Base-by-base conservation (phyloP, 768 basidiomycete genomes). In the Heimioporus sp. region DNA sequence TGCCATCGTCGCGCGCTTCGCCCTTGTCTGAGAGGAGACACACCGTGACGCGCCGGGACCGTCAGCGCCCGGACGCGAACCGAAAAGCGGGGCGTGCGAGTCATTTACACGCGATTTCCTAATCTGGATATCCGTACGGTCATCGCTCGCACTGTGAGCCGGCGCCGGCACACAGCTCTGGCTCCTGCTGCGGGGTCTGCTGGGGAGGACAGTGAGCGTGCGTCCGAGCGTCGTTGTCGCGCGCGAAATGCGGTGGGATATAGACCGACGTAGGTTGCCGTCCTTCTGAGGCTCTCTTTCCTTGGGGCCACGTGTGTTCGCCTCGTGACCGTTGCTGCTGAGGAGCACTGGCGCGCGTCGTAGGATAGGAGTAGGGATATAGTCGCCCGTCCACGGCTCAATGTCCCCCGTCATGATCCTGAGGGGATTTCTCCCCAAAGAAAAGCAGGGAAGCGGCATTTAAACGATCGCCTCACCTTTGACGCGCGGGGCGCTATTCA, bases 281-380 rank as follows among this genome's bases (percentile, higher is more conserved):
- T 57, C 45, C 4, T 24, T 24, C 5, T 38, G 53, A 21, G 45
- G 13, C 36, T 16, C 36, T 30, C 32, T 46, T 28, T 54, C 42
- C 42, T 30, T 19, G 19, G 15, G 24, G 16, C 17, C 24, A 8
- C 4, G 17, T 17, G 30, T 2, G 36, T 58, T 32, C 35, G 13
- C 51, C 5, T 49, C 35, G 31, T 54, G 52, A 3, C 12, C 17
- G 19, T 66, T 67, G 54, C 63, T 66, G n/a, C 65, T 65, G 35
- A 69, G 52, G 42, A 78, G 53, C 47, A 64, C 69, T 12, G 66
- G 66, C 2, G 76, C 76, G n/a, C 77, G 68, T 44, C 65, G 70
- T 5, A 78, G 59, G 30, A 65, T 52, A 15, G 65, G 68, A 31
- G 35, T 52, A 15, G 64, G 54, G n/a, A 13, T 2, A 37, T 40